Percentiles rank a stretch among this genome's conserved stretches.
phyloP scores from a whole-genome alignment of 345 rosid genomes.

The Abelmoschus esculentus region DNA sequence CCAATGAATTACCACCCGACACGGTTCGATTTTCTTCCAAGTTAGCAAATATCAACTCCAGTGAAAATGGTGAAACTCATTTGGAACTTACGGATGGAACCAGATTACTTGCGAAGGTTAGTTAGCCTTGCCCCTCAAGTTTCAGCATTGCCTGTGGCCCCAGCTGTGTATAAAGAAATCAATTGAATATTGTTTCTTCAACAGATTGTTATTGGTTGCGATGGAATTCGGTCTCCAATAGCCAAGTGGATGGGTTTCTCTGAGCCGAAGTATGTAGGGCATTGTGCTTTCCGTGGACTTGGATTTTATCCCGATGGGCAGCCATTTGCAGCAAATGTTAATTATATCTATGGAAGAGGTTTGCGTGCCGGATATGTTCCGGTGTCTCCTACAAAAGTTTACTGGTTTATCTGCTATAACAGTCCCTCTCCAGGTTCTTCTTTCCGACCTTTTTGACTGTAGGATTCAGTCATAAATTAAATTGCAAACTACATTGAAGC shows the following conservation, averaged over 20 bases:
- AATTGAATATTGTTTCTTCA: conserved; percentile 14
- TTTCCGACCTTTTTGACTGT: neutral
- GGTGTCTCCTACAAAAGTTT: conserved; percentile 66
- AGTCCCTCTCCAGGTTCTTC: conserved; percentile 61
- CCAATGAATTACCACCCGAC: conserved; percentile 54
- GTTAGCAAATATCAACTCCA: conserved; percentile 41
- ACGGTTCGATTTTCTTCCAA: conserved; percentile 62
- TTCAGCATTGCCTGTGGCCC: neutral
- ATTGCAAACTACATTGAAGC: neutral
- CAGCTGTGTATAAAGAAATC: neutral
- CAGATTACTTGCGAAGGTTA: conserved; percentile 54
- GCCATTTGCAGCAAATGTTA: conserved; percentile 56
- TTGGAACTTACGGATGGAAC: conserved; percentile 61
- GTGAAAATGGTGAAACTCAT: conserved; percentile 38
- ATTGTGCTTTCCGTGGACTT: conserved; percentile 73
- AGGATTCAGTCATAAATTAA: neutral
- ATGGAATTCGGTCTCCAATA: conserved; percentile 66
- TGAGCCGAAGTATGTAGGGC: conserved; percentile 70
- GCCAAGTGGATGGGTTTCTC: conserved; percentile 91
- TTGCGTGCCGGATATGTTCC: conserved; percentile 83
- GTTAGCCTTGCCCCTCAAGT: neutral
- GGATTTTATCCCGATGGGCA: conserved; percentile 64
- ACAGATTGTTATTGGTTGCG: conserved; percentile 87
- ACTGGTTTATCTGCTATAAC: conserved; percentile 96
- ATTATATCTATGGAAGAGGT: conserved; percentile 74